These are phyloP conservation scores for Solanum pennellii DNA, from an alignment of 257 asterid species.

Conservation along the genomic window DNA sequence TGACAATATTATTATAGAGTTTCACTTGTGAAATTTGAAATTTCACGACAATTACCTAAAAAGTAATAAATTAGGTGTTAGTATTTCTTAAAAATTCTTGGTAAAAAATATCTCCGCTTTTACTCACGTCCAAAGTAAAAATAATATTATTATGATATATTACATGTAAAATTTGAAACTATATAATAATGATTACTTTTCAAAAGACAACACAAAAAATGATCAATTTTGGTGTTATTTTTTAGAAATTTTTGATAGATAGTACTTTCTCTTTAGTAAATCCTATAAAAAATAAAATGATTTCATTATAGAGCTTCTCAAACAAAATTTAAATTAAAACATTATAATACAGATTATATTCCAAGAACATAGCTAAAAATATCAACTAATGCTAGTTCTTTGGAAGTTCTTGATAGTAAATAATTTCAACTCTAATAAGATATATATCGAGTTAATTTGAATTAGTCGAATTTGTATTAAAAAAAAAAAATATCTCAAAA, in stretches of 20 bases:
- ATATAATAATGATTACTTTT: not conserved
- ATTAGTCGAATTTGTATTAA: not conserved
- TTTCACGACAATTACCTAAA: not conserved
- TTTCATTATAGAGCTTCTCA: not conserved
- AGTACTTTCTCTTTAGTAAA: too few relatives aligned
- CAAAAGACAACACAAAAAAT: not conserved
- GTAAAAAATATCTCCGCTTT: too few relatives aligned
- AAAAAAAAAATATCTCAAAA: not conserved
- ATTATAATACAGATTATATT: not conserved
- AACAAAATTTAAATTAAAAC: not conserved
- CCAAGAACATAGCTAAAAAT: not conserved
- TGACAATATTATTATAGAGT: not conserved
- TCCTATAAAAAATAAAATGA: not conserved
- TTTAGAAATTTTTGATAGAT: not conserved
- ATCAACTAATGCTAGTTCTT: not conserved
- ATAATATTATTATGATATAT: rapidly evolving
- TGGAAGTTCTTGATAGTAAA: not conserved
- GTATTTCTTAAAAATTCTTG: not conserved
- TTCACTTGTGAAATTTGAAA: not conserved
- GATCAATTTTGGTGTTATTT: not conserved
- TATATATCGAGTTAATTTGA: rapidly evolving
- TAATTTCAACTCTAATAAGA: rapidly evolving
- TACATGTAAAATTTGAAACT: not conserved
- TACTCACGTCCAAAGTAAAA: not conserved
- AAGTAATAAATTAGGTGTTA: not conserved